Evolutionary conservation across 345 rosid species (phyloP), one percentile per base, ranked within the genome.

Genomic region (Eutrema heterophyllum): DNA sequence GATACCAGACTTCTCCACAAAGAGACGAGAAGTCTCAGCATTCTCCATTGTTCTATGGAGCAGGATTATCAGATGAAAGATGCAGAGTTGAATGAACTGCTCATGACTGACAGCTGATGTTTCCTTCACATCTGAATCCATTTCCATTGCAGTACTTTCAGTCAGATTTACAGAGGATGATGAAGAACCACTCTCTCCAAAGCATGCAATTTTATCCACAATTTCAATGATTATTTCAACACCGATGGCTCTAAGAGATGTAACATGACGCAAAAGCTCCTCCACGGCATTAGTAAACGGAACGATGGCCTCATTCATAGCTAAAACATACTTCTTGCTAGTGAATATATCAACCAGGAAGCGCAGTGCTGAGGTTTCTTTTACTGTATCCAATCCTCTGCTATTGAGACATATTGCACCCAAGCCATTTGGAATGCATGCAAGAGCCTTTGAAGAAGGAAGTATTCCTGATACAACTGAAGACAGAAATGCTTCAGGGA

Each of bases 1-100:
- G 68, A 94, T 89, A 63, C 98, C 98, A 10, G 91, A 87, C 81
- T 94, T 94, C 83, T 94, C 98, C 75, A 94, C 97, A 81, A 94
- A 91, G 67, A 91, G 75, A 50, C 96, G 86, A 76, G 95, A 91
- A 5, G 93, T 91, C 83, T 94, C 98, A 62, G 97, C 60, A 83
- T 94, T 91, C 76, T 94, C 98, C 87, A 86, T 90, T 64, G 97
- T 89, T 79, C 98, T 85, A 53, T 94, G 97, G 68, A 94, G 92
- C 83, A 94, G 79, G 62, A 94, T 89, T 89, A 94, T 89, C 86
- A 94, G 76, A 83, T 91, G 98, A 81, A 89, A 88, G 74, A 94
- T 87, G 83, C 93, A 83, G 46, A 91, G 84, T 60, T 91, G 98
- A 68, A 91, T 64, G 67, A 89, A 89, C 75, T 91, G 98, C 72